Evolutionary conservation across 257 asterid species (phyloP).

Genomic region (Capsicum baccatum): DNA sequence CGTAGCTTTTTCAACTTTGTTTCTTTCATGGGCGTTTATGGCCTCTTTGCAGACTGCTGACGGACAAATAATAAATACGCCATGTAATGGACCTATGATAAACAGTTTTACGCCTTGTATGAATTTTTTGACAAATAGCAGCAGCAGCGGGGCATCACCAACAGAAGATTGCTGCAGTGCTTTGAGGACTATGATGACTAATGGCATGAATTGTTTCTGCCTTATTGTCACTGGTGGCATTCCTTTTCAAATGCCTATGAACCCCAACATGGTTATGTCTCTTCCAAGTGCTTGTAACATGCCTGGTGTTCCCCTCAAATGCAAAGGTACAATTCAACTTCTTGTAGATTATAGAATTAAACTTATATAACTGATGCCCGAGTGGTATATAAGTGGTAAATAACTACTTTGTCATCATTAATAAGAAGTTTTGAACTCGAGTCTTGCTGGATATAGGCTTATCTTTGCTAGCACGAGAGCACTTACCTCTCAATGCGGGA

Average conservation of each 20-base stretch:
- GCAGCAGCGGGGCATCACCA: conserved; percentile 54
- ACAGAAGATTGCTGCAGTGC: conserved; percentile 61
- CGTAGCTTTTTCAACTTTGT: conserved; percentile 25
- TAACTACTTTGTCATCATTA: not conserved
- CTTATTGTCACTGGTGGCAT: conserved; percentile 44
- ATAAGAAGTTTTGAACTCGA: not conserved
- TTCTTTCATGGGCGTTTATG: not conserved
- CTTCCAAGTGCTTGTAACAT: conserved; percentile 72
- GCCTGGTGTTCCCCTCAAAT: conserved; percentile 68
- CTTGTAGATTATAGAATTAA: not conserved
- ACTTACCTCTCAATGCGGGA: too few relatives aligned
- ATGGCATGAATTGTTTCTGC: conserved; percentile 42
- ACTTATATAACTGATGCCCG: not conserved
- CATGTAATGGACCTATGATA: conserved; percentile 70
- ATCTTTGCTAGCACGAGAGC: too few relatives aligned
- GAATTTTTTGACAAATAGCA: conserved; percentile 51
- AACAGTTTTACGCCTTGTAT: conserved; percentile 69
- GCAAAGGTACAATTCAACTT: conserved; percentile 55
- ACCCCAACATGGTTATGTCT: conserved; percentile 54
- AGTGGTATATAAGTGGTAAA: too few relatives aligned
- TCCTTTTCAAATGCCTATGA: conserved; percentile 55
- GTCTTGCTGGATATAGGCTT: not conserved
- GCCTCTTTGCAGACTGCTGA: not conserved
- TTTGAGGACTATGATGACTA: conserved; percentile 34
- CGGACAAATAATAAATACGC: conserved; percentile 36